Evolutionary conservation across 495 filamentous ascomycete genomes (phyloP).

Genomic region (Clavariopsis aquatica): DNA sequence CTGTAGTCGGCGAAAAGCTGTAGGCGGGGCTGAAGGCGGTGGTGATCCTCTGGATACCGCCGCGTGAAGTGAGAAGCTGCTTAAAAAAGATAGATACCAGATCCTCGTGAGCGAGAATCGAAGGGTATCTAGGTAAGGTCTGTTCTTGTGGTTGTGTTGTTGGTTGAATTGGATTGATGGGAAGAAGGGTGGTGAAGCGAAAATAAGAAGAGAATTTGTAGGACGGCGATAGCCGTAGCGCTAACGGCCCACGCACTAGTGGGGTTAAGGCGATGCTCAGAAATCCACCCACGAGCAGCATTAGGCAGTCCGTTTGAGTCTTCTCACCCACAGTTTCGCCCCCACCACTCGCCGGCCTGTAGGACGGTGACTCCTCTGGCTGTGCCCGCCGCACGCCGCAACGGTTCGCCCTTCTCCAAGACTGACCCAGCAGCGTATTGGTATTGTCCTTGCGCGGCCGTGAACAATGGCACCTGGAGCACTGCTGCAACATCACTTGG

Average conservation of each 20-base stretch:
- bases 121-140: conserved; percentile 39
- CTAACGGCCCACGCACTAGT: conserved; percentile 12
- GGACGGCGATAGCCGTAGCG: conserved; percentile 14
- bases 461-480: conserved; percentile 28
- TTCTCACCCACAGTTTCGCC: background rate
- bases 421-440: background rate
- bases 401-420: background rate
- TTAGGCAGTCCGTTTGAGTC: conserved; percentile 7
- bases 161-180: conserved; percentile 24
- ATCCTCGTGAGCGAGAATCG: conserved; percentile 45
- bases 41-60: conserved; percentile 44
- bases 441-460: background rate
- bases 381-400: background rate
- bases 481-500: conserved; percentile 10
- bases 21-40: conserved; percentile 40
- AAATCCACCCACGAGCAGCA: background rate
- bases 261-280: background rate
- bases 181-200: conserved; percentile 16
- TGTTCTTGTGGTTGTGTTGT: conserved; percentile 23
- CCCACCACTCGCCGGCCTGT: background rate
- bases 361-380: background rate
- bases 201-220: conserved; percentile 5
- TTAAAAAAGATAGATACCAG: conserved; percentile 43
- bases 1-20: conserved; percentile 53
- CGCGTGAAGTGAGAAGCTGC: conserved; percentile 32